Percentiles rank a stretch among this genome's conserved stretches.
Conservation (phyloP, 2,329 filamentous ascomycete species). For the Epichloe coenophiala region DNA sequence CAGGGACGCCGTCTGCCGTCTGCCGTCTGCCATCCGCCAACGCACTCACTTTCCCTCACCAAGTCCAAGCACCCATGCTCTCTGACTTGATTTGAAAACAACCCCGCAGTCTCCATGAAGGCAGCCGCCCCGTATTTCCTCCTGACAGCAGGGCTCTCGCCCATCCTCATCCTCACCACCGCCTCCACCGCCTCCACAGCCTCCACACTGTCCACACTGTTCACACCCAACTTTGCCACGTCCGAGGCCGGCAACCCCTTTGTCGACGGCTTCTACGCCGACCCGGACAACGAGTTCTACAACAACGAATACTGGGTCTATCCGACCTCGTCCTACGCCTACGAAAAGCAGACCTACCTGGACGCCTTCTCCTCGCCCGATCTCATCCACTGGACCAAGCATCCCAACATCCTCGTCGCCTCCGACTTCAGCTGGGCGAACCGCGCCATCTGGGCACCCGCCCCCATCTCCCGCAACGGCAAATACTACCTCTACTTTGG, state of each 20-base stretch:
- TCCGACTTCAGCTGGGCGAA: conserved; percentile 26
- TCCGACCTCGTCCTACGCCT: conserved; percentile 30
- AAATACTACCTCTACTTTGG: conserved; percentile 37
- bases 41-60: no score
- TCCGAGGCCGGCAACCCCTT: conserved; percentile 31
- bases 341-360: conserved; percentile 33
- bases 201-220: background rate
- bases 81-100: background rate
- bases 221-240: no score
- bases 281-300: conserved; percentile 35
- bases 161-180: background rate
- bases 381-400: conserved; percentile 34
- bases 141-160: background rate
- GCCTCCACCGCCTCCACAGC: background rate
- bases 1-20: no score
- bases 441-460: conserved; percentile 34
- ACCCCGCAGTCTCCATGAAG: background rate
- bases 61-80: no score
- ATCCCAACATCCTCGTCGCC: conserved; percentile 26
- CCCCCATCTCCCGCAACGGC: conserved; percentile 27
- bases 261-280: conserved; percentile 35
- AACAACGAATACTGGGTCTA: conserved; percentile 32
- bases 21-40: no score
- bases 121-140: no score
- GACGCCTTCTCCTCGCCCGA: conserved; percentile 37